Evolutionary conservation across 139 green algal species (phyloP).

Genomic region (Coelastrella sp.): DNA sequence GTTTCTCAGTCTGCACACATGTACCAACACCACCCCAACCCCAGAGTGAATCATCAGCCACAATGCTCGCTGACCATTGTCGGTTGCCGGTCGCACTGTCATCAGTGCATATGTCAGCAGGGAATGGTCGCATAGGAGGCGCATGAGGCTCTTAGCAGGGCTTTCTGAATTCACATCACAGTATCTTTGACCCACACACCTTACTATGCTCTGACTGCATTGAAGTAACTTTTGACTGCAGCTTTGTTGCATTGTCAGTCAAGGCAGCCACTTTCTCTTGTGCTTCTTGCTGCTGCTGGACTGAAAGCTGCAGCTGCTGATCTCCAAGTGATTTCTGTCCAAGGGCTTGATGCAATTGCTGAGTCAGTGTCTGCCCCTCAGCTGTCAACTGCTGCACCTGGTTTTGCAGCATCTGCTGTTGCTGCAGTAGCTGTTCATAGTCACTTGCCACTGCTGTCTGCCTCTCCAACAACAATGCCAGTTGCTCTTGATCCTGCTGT

Average conservation of each 20-base stretch:
- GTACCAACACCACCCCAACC: neutral
- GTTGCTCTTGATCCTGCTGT: constrained; percentile 4
- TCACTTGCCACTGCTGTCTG: constrained; percentile 1
- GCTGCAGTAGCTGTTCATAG: constrained; percentile 11
- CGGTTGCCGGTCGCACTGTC: neutral
- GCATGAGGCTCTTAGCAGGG: too few relatives aligned
- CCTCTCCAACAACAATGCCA: constrained; percentile 5
- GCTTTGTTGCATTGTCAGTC: constrained; percentile 8
- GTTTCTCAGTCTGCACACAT: neutral
- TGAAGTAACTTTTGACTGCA: constrained; percentile 21
- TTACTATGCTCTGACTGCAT: constrained; percentile 31
- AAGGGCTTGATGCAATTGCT: neutral
- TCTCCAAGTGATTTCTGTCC: neutral
- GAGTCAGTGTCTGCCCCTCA: constrained; percentile 1
- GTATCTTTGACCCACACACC: neutral
- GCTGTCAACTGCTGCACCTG: constrained; percentile 32
- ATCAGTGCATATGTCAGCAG: neutral
- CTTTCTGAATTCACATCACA: too few relatives aligned
- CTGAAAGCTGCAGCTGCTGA: constrained; percentile 33
- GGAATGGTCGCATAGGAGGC: too few relatives aligned
- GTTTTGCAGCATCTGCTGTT: neutral
- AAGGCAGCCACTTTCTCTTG: constrained; percentile 18
- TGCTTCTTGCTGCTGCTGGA: constrained; percentile 21
- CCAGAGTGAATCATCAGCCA: too few relatives aligned
- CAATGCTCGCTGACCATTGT: too few relatives aligned